A percentile compares a stretch with the other conserved stretches of the same genome.
phyloP scores from a whole-genome alignment of 2,329 filamentous ascomycete genomes.

The Apiospora sp. region DNA sequence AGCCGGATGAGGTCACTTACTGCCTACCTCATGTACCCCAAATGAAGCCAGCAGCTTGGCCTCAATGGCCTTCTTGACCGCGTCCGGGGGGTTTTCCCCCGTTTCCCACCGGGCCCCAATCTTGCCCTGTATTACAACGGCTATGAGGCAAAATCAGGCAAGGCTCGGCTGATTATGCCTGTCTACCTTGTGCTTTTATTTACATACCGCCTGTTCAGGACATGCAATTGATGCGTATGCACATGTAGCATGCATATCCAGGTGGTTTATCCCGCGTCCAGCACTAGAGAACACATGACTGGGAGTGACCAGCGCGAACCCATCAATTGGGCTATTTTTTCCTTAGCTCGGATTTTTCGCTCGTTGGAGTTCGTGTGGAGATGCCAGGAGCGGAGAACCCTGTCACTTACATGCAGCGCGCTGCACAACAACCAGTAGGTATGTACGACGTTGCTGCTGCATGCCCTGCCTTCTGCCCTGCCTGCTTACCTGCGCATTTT shows the following conservation, averaged over 20 bases:
- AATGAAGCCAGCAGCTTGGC: background rate
- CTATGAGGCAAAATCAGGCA: constrained; percentile 1
- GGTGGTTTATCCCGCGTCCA: background rate
- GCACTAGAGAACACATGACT: constrained; percentile 12
- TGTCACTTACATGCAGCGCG: background rate
- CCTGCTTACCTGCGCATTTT: constrained; percentile 7
- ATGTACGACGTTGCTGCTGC: constrained; percentile 5
- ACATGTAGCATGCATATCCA: background rate
- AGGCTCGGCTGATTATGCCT: background rate
- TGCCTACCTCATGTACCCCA: background rate
- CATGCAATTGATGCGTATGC: background rate
- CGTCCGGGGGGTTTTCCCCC: background rate
- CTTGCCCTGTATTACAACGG: background rate
- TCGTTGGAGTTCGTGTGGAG: constrained; percentile 17
- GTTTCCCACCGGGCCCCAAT: background rate
- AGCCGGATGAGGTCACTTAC: background rate
- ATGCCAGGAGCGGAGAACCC: constrained; percentile 12
- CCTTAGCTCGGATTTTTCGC: background rate
- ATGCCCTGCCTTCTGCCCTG: constrained; percentile 7
- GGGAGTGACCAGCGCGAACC: background rate
- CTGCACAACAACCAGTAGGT: background rate
- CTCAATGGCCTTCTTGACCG: background rate
- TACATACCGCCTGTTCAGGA: background rate
- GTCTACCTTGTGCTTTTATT: background rate
- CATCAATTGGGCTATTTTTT: background rate